Evolutionary conservation across 768 basidiomycete species (phyloP), one percentile per base, ranked within the genome.

Genomic region (Sarcodon sp.): DNA sequence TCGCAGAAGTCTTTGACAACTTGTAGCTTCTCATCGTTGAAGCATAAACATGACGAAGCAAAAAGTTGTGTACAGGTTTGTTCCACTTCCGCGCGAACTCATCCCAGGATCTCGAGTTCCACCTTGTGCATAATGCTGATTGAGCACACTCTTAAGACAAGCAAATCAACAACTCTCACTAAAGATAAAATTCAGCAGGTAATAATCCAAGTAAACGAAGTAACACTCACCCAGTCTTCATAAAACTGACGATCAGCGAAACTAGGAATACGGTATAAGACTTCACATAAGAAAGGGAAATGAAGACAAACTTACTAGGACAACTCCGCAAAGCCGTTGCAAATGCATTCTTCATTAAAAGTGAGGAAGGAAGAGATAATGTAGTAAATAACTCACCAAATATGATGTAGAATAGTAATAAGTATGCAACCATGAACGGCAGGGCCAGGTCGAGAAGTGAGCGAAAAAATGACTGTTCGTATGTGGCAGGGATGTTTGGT

Each of bases 11-110:
- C 50, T 75, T 77, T 38, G 87, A 86, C 46, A 96, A 64, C 50
- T 77, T 73, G 62, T 87, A 85, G 47, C 80, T 76, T 41, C 76
- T 68, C 49, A 94, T 88, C 6, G 88, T 79, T 8, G 91, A 85
- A 3, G 91, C 83, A 56, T 99, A 99, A 33, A 99, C 92, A 60
- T 99, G 96, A 9, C 90, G 80, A 13, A 98, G 74, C 35, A 99
- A 77, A 75, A 89, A 89, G n/a, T 75, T 73, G 55, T 98, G 83
- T 33, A 97, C 94, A 9, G 94, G 94, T 54, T 88, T 91, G 67
- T 98, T 98, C 94, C 96, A 98, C 67, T 94, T 93, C 39, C 96
- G 81, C 3, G 93, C 87, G 62, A 94, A 97, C 63, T 97, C 90
- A 55, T 97, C 94, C 87, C 87, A 92, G 2, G 90, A 88, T 0